Conservation (phyloP, 306 rosid species). For the Quercus ilex region DNA sequence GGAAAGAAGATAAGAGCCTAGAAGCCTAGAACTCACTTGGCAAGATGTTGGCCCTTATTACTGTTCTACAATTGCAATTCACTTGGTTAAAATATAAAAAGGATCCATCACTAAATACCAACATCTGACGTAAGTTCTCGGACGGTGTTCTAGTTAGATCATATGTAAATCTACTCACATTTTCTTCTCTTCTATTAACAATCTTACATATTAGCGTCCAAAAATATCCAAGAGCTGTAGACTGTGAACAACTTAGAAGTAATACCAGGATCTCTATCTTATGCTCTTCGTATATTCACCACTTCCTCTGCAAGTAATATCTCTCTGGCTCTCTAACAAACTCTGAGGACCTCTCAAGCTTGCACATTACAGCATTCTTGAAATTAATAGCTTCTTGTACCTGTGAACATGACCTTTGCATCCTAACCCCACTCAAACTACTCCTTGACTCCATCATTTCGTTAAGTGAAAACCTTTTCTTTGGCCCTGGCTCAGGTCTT, state of each 20-base stretch:
- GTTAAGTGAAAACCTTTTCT: conserved; percentile 58
- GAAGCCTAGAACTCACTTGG: too few species aligned
- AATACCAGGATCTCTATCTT: background rate
- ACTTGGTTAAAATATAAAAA: background rate
- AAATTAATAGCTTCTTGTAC: conserved; percentile 66
- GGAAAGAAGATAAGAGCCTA: too few species aligned
- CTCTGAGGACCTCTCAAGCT: conserved; percentile 53
- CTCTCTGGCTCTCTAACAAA: conserved; percentile 33
- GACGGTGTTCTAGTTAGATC: background rate
- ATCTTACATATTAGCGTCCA: background rate
- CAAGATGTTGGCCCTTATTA: too few species aligned
- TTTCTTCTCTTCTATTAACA: background rate
- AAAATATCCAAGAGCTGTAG: background rate
- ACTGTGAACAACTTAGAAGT: background rate
- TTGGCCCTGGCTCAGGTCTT: conserved; percentile 63
- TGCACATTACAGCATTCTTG: conserved; percentile 81
- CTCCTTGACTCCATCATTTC: conserved; percentile 74
- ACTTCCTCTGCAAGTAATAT: conserved; percentile 32
- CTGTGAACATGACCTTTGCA: conserved; percentile 85
- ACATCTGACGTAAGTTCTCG: background rate
- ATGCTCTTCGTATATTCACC: conserved; percentile 6
- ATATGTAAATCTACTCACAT: conserved; percentile 9
- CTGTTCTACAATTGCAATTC: background rate
- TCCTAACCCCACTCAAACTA: conserved; percentile 71
- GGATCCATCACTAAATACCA: background rate